A percentile compares a stretch with the other conserved stretches of the same genome.
Conservation (phyloP, 495 filamentous ascomycete species). For the Penicillium manginii region DNA sequence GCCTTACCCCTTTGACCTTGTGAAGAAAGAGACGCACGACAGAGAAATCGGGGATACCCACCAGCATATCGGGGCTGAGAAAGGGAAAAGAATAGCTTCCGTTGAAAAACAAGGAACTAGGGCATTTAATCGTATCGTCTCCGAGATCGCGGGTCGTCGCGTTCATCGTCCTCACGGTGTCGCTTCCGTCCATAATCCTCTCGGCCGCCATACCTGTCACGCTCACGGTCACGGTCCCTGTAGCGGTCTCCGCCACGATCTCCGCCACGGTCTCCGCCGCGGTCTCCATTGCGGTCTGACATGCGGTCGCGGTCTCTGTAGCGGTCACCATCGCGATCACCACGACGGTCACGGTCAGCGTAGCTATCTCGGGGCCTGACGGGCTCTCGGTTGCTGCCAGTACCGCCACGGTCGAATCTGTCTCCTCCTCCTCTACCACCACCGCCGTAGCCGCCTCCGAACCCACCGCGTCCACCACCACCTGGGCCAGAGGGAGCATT, state of each 20-base stretch:
- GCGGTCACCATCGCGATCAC: conserved; percentile 60
- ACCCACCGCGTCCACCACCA: conserved; percentile 57
- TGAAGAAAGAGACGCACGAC: conserved; percentile 55
- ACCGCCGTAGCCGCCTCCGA: conserved; percentile 40
- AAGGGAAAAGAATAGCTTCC: conserved; percentile 23
- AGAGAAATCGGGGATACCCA: conserved; percentile 52
- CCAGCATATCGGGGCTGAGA: conserved; percentile 46
- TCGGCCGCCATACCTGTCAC: conserved; percentile 21
- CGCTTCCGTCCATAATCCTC: conserved; percentile 23
- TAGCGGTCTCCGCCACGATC: conserved; percentile 46
- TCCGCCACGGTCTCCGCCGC: conserved; percentile 49
- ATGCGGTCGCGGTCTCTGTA: conserved; percentile 55
- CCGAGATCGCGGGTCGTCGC: conserved; percentile 79
- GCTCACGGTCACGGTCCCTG: conserved; percentile 36
- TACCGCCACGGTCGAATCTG: conserved; percentile 53
- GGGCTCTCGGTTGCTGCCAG: conserved; percentile 59
- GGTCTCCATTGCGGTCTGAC: conserved; percentile 27
- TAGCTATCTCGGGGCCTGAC: conserved; percentile 53
- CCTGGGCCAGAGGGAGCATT: conserved; percentile 84
- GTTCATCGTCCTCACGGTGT: conserved; percentile 60
- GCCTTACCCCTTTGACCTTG: conserved; percentile 63
- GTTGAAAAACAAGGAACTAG: conserved; percentile 24
- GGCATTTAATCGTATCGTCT: conserved; percentile 62
- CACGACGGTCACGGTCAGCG: conserved; percentile 58
- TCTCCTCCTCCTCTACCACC: conserved; percentile 40